Conservation (phyloP, 306 rosid species). For the Vigna radiata region DNA sequence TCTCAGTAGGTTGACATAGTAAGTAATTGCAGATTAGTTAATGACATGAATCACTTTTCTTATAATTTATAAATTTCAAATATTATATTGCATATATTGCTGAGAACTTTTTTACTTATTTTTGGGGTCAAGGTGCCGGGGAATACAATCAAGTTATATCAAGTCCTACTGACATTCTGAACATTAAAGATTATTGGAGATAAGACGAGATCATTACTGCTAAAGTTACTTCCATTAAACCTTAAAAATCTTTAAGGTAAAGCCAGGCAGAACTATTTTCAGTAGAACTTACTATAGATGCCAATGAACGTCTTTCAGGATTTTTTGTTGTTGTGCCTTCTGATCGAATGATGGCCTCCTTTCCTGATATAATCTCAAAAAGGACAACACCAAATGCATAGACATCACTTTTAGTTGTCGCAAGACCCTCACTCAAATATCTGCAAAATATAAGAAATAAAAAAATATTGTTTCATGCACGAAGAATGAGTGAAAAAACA, state of each 20-base stretch:
- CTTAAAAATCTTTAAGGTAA: background rate
- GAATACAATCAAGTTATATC: background rate
- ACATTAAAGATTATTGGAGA: background rate
- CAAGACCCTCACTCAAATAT: slow-evolving; percentile 93
- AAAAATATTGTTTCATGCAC: background rate
- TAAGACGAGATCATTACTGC: slow-evolving; percentile 1
- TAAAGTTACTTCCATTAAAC: background rate
- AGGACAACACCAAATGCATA: slow-evolving; percentile 96
- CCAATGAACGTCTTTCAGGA: slow-evolving; percentile 89
- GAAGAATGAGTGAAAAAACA: slow-evolving; percentile 19
- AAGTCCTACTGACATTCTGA: slow-evolving; percentile 1
- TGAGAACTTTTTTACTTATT: background rate
- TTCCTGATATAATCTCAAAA: slow-evolving; percentile 89
- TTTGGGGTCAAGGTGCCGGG: background rate
- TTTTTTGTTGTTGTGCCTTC: slow-evolving; percentile 72
- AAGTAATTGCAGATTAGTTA: slow-evolving; percentile 1
- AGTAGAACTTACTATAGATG: slow-evolving; percentile 77
- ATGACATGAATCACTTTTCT: background rate
- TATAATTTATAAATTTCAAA: slow-evolving; percentile 10
- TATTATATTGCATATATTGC: background rate
- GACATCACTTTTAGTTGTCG: slow-evolving; percentile 88
- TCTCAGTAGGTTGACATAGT: background rate
- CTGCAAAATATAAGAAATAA: slow-evolving; percentile 49
- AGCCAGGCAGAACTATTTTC: slow-evolving; percentile 29
- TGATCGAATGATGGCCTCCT: slow-evolving; percentile 82